Base-by-base conservation (phyloP, 331 rosid genomes). In the Pyracantha coccinea region DNA sequence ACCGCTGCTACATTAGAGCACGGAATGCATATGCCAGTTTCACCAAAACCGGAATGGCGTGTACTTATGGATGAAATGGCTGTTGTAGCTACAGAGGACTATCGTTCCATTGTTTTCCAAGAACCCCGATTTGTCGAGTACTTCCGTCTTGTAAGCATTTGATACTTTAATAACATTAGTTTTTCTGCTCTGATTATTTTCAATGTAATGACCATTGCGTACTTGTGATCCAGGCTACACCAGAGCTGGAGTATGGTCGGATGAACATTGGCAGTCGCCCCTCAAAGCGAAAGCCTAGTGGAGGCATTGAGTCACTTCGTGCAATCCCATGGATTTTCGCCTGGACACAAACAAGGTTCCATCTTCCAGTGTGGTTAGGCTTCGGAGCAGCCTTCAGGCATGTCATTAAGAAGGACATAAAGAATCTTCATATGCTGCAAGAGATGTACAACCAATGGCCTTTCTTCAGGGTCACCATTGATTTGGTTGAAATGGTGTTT, bases 281-380 rank as follows among this genome's bases (percentile, higher is more conserved):
- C 35, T 91, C 99, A 5, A 95, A 92, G 89, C 77, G 99, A 75
- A 95, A 85, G 87, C 99, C 99, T 28, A 95, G 87, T 58, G 99
- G 99, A 4, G 99, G 99, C 52, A 95, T 95, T 7, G 99, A 95
- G 83, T 92, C 99, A 4, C 93, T 95, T 21, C 97, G 97, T 64
- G 99, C 99, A 19, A 95, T 95, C 38, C 99, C 99, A 31, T 95
- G 99, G 99, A 95, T 95, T 77, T 95, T 95, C 63, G 99, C 99
- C 21, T 92, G 99, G 97, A 92, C 97, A 1, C 99, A 95, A 32
- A 95, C 99, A 41, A 89, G 99, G 89, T 95, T 95, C 75, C 97
- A 95, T 85, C 97, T 95, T 77, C 99, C 99, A 13, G 99, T 95
- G 44, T 95, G 99, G 99, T 86, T 95, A 24, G 99, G 99, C 66